Conservation (phyloP, 1,284 basidiomycete genomes). For the Sanguinoderma infundibulare region DNA sequence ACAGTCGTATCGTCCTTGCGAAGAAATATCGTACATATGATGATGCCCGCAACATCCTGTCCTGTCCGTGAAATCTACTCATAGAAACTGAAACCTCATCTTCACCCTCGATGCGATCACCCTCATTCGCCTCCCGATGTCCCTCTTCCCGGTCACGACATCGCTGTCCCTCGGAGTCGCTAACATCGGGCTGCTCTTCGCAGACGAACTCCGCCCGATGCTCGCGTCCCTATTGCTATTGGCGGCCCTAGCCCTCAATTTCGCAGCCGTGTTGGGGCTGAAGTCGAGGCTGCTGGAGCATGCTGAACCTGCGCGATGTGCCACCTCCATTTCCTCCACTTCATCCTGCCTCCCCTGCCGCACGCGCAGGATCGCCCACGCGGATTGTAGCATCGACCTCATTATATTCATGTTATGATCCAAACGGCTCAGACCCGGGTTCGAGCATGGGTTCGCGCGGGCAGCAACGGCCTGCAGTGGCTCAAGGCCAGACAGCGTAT, state of each 20-base stretch:
- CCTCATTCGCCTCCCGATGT: not conserved
- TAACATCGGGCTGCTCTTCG: not conserved
- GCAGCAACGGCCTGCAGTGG: too few species aligned
- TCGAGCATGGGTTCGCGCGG: too few species aligned
- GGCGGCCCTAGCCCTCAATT: too few species aligned
- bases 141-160: not conserved
- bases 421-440: not conserved
- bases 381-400: conserved; percentile 1
- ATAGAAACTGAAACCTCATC: not conserved
- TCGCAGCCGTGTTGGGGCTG: not conserved
- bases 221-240: too few species aligned
- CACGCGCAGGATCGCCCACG: not conserved
- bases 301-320: not conserved
- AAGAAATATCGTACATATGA: too few species aligned
- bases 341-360: not conserved
- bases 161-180: not conserved
- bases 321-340: not conserved
- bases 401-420: too few species aligned
- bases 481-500: not conserved
- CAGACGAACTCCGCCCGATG: not conserved
- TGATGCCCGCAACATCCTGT: too few species aligned
- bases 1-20: too few species aligned
- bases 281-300: not conserved
- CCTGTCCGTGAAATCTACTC: too few species aligned
- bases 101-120: not conserved